These are phyloP conservation scores for Talaromyces sp. DNA, from an alignment of 2,329 filamentous ascomycete species.

Conservation along the genomic window DNA sequence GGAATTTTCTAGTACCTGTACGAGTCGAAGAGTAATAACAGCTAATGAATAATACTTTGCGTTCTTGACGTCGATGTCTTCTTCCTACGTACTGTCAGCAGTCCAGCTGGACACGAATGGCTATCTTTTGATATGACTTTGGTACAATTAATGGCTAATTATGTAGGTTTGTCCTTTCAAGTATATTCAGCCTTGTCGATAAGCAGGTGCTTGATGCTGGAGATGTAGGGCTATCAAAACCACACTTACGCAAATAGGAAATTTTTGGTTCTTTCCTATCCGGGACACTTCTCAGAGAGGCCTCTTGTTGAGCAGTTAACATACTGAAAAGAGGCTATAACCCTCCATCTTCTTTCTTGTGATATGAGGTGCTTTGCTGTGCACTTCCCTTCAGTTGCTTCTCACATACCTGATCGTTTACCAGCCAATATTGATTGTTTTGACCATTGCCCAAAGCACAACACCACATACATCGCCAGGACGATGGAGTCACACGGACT, in stretches of 20 bases:
- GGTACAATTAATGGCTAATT: background rate
- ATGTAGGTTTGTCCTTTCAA: background rate
- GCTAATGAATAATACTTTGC: background rate
- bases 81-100: background rate
- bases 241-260: constrained; percentile 18
- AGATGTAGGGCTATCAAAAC: background rate
- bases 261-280: constrained; percentile 12
- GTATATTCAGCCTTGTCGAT: background rate
- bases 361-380: background rate
- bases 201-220: background rate
- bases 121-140: background rate
- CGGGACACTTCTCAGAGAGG: background rate
- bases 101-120: background rate
- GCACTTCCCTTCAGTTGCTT: background rate
- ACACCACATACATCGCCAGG: constrained; percentile 4
- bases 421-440: background rate
- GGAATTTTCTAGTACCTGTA: background rate
- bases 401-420: background rate
- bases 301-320: background rate
- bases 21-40: background rate
- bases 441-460: background rate
- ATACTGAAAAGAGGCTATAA: background rate
- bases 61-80: background rate
- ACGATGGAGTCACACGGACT: constrained; percentile 8
- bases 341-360: background rate